A percentile compares a stretch with the other conserved stretches of the same genome.
Evolutionary conservation across 768 basidiomycete species (phyloP).

Genomic region (Tylopilus felleus): DNA sequence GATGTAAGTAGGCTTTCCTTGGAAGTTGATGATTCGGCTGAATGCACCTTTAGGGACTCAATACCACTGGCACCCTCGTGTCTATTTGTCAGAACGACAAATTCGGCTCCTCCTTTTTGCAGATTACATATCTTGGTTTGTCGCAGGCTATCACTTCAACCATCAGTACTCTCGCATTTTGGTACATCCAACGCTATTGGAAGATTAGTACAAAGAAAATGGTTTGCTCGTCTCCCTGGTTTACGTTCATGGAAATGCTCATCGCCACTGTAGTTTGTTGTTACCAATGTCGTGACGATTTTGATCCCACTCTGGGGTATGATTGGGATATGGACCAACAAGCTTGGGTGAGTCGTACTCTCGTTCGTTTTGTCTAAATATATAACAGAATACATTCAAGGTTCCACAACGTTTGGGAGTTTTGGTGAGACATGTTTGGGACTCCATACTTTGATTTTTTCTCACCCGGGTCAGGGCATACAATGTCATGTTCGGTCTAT

Average conservation of each 20-base stretch:
- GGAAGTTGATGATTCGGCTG: neutral
- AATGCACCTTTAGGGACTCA: constrained; percentile 54
- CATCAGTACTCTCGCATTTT: constrained; percentile 68
- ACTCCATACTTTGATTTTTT: no score
- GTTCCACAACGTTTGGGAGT: constrained; percentile 84
- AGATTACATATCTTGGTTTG: constrained; percentile 76
- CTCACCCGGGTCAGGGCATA: constrained; percentile 52
- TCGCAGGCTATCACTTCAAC: constrained; percentile 76
- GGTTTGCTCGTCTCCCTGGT: constrained; percentile 38
- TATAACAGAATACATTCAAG: constrained; percentile 23
- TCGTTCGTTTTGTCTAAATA: neutral
- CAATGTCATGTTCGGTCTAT: constrained; percentile 74
- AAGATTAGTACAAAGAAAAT: constrained; percentile 80
- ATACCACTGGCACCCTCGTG: constrained; percentile 74
- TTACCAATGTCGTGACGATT: constrained; percentile 73
- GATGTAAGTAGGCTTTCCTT: constrained; percentile 45
- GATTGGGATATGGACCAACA: constrained; percentile 79
- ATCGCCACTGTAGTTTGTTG: constrained; percentile 53
- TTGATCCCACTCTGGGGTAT: constrained; percentile 86
- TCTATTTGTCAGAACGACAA: constrained; percentile 78
- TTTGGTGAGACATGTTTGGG: constrained; percentile 52
- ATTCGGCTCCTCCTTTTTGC: constrained; percentile 76
- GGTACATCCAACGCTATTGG: constrained; percentile 79
- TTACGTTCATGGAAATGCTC: neutral
- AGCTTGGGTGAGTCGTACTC: constrained; percentile 52